Base-by-base conservation (phyloP, 2,329 filamentous ascomycete genomes). In the Fonsecaea erecta region DNA sequence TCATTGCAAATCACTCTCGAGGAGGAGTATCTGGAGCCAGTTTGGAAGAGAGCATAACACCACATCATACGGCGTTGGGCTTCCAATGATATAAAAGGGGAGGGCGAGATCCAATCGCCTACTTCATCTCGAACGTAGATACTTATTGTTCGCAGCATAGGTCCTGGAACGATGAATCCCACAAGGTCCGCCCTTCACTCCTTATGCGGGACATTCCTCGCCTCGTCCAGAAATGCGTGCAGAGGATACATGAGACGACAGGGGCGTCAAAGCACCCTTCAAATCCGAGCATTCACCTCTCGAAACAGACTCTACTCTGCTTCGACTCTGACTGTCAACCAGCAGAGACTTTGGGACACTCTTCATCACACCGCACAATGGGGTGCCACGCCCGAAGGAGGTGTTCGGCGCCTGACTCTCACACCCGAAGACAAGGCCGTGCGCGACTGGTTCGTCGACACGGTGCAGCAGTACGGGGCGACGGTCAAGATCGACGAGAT, bases 381-480 rank as follows among this genome's bases (percentile, higher is more conserved):
- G 54, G 54, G 54, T 3, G 54, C 16, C 24, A 46, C 40, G n/a
- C 40, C 40, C n/a, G 40, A 46, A 46, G 40, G 40, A 46, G 59
- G 59, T 28, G 51, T 61, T 11, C 48, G 84, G 85, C 87, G 91
- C 1, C 84, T 94, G 1, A 81, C 90, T 1, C 82, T 94, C 24
- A 88, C 87, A 1, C 86, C 92, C 71, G 80, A 86, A 1, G 91
- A 94, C 74, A 90, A 88, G 73, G 77, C 84, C 71, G 90, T 84
- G 12, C 85, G 91, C 52, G 85, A 90, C 74, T 94, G 91, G 91
- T 93, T 94, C 68, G 82, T 88, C 0, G 75, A 86, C 24, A 88
- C 86, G 0, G 86, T 85, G 1, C 77, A 85, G 71, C 79, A 78
- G 0, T 78, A 93, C 0, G 89, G 88, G 7, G 94, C 91, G 74